Conservation (phyloP, 768 basidiomycete genomes). For the Psilocybe cyanescens region DNA sequence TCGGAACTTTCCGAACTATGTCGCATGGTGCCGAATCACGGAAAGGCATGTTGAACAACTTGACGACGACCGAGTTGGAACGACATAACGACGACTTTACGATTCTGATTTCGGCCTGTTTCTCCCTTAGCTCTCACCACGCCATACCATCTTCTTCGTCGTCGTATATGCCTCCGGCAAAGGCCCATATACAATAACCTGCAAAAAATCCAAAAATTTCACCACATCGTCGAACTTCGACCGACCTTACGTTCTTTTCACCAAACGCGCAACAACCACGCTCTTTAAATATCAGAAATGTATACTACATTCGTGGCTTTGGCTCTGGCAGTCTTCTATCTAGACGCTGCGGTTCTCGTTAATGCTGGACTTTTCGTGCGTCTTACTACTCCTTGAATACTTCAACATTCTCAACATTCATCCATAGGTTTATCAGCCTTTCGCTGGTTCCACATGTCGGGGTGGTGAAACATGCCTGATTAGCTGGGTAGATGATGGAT, state of each 20-base stretch:
- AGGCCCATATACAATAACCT: constrained; percentile 9
- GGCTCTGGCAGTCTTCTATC: constrained; percentile 21
- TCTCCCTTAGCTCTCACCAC: constrained; percentile 1
- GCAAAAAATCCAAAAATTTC: constrained; percentile 7
- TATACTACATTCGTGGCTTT: constrained; percentile 17
- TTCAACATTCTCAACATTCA: not conserved
- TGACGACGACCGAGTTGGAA: constrained; percentile 18
- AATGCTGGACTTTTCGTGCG: constrained; percentile 47
- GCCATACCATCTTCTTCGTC: not conserved
- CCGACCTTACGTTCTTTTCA: constrained; percentile 17
- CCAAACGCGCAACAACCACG: constrained; percentile 9
- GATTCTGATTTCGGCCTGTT: constrained; percentile 9
- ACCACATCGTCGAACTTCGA: constrained; percentile 1
- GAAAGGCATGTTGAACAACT: constrained; percentile 6
- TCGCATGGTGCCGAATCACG: not conserved
- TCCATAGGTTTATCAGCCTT: constrained; percentile 37
- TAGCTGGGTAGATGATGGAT: constrained; percentile 68
- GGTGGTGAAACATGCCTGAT: constrained; percentile 59
- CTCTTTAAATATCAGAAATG: constrained; percentile 20
- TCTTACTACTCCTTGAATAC: constrained; percentile 3
- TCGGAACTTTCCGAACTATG: not conserved
- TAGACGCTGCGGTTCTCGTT: constrained; percentile 29
- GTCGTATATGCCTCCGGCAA: constrained; percentile 7
- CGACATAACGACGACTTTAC: constrained; percentile 19
- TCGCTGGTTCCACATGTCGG: constrained; percentile 44